phyloP scores from a whole-genome alignment of 148 eudicot genomes.

The Camellia japonica region DNA sequence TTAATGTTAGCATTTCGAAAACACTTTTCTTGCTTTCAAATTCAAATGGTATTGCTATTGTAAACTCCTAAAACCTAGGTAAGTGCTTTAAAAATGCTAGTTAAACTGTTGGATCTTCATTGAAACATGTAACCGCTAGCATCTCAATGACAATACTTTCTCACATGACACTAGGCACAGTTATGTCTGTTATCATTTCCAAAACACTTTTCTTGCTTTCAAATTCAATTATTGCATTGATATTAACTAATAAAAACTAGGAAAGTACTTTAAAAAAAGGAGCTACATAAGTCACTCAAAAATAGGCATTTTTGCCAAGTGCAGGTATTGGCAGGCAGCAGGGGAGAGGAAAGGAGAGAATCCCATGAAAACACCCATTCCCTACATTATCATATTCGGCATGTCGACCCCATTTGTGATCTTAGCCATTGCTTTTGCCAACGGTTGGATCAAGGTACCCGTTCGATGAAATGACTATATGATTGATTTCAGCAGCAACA shows the following conservation, averaged over 20 bases:
- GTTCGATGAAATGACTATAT: constrained; percentile 38
- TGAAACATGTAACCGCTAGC: neutral
- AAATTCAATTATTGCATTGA: too few species aligned
- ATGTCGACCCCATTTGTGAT: constrained; percentile 96
- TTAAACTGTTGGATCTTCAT: neutral
- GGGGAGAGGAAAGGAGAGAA: constrained; percentile 95
- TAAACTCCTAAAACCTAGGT: neutral
- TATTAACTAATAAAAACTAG: too few species aligned
- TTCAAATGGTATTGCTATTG: neutral
- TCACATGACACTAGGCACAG: too few species aligned
- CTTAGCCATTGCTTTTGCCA: constrained; percentile 84
- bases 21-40: neutral
- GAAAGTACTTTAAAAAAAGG: too few species aligned
- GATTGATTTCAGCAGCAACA: constrained; percentile 13
- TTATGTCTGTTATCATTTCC: too few species aligned
- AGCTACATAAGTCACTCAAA: neutral
- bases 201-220: too few species aligned
- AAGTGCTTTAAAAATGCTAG: neutral
- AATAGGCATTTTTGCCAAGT: neutral
- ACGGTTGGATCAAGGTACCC: constrained; percentile 94
- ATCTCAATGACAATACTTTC: neutral
- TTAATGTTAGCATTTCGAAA: too few species aligned
- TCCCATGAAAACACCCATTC: constrained; percentile 91
- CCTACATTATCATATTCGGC: constrained; percentile 85
- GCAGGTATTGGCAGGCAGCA: constrained; percentile 65